Evolutionary conservation across 441 rosid species (phyloP).

Genomic region (Gossypium gossypioides): DNA sequence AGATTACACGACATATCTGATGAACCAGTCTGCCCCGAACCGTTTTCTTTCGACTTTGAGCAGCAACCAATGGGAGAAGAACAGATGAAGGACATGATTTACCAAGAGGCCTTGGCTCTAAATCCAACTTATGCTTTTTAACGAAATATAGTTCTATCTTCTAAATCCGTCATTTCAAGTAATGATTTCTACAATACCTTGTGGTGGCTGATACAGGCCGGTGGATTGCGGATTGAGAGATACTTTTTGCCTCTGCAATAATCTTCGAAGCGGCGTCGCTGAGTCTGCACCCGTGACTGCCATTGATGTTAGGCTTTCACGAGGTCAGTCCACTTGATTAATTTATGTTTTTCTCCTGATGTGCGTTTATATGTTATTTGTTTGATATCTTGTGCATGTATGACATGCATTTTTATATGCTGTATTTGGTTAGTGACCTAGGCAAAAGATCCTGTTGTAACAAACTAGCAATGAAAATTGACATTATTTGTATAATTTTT

Average conservation of each 20-base stretch:
- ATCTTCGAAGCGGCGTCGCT: background rate
- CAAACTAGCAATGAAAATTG: background rate
- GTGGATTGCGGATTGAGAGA: background rate
- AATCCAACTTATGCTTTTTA: conserved; percentile 58
- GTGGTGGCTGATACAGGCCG: conserved; percentile 4
- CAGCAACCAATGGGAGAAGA: conserved; percentile 67
- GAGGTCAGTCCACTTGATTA: conserved; percentile 1
- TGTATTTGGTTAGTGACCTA: background rate
- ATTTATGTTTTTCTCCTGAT: background rate
- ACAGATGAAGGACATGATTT: conserved; percentile 83
- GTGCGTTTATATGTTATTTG: background rate
- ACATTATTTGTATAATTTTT: background rate
- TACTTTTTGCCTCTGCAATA: background rate
- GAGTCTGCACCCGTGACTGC: background rate
- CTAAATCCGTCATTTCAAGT: background rate
- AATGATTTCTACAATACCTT: background rate
- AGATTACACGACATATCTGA: conserved; percentile 74
- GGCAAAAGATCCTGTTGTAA: conserved; percentile 9
- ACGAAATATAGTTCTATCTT: conserved; percentile 11
- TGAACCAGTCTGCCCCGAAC: conserved; percentile 66
- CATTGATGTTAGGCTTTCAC: background rate
- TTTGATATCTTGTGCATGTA: background rate
- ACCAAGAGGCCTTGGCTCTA: conserved; percentile 57
- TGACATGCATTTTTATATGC: background rate
- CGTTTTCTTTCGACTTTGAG: conserved; percentile 84